A percentile compares a stretch with the other conserved stretches of the same genome.
Evolutionary conservation across 768 basidiomycete species (phyloP).

Genomic region (Roridomyces roridus): DNA sequence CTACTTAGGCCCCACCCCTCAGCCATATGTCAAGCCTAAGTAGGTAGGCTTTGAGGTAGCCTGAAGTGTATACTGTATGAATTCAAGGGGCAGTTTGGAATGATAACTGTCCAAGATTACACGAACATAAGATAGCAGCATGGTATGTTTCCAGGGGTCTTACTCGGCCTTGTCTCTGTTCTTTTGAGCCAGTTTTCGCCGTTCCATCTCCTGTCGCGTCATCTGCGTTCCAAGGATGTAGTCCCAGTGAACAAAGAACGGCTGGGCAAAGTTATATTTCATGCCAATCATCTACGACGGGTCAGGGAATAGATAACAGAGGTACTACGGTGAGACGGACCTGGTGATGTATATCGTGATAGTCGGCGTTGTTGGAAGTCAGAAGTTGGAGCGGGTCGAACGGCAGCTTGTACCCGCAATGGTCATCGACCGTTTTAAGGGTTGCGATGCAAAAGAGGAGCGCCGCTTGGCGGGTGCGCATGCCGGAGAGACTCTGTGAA

Average conservation of each 20-base stretch:
- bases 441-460: conserved; percentile 85
- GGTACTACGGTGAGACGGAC: conserved; percentile 45
- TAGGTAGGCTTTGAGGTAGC: too few relatives aligned
- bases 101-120: too few relatives aligned
- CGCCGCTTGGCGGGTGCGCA: conserved; percentile 84
- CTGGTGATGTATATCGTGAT: conserved; percentile 98
- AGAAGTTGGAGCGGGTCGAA: conserved; percentile 92
- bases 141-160: neutral
- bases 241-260: conserved; percentile 98
- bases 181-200: conserved; percentile 44
- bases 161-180: conserved; percentile 36
- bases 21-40: too few relatives aligned
- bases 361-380: conserved; percentile 90
- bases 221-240: conserved; percentile 81
- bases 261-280: conserved; percentile 95
- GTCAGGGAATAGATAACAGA: neutral
- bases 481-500: conserved; percentile 69
- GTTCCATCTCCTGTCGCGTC: conserved; percentile 71
- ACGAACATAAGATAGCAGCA: too few relatives aligned
- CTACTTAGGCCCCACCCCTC: too few relatives aligned
- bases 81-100: too few relatives aligned
- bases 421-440: conserved; percentile 94
- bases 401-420: conserved; percentile 89
- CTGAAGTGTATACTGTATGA: too few relatives aligned
- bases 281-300: conserved; percentile 71